Percentiles rank a stretch among this genome's conserved stretches.
phyloP scores from a whole-genome alignment of 1,284 basidiomycete genomes.

The Earliella scabrosa region DNA sequence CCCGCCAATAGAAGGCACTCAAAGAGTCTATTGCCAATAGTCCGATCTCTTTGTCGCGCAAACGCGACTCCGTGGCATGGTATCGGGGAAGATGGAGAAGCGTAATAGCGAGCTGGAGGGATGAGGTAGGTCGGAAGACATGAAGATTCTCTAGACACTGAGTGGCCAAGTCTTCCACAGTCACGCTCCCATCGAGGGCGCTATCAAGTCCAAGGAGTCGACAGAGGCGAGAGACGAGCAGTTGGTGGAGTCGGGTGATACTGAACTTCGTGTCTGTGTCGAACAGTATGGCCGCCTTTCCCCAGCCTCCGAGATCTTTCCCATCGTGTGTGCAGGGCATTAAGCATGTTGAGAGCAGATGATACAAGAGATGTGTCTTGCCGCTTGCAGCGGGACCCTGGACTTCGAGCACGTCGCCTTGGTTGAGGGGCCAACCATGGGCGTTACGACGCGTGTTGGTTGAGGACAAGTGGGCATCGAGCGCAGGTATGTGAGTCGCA shows the following conservation, averaged over 20 bases:
- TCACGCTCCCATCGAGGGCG: background rate
- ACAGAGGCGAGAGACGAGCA: constrained; percentile 50
- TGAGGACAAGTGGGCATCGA: constrained; percentile 37
- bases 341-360: constrained; percentile 64
- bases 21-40: constrained; percentile 76
- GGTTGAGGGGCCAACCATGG: constrained; percentile 38
- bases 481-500: constrained; percentile 34
- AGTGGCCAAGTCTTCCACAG: constrained; percentile 36
- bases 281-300: constrained; percentile 64
- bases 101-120: constrained; percentile 68
- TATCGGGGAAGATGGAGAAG: constrained; percentile 63
- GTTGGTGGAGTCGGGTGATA: constrained; percentile 51
- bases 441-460: constrained; percentile 15
- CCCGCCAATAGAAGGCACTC: constrained; percentile 77
- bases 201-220: constrained; percentile 7
- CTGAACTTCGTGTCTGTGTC: constrained; percentile 73
- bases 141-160: constrained; percentile 57
- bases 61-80: constrained; percentile 44
- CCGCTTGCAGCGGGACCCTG: constrained; percentile 75
- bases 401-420: constrained; percentile 72
- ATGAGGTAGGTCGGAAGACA: constrained; percentile 68
- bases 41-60: constrained; percentile 58
- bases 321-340: constrained; percentile 44
- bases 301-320: constrained; percentile 54
- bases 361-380: constrained; percentile 75